phyloP scores from a whole-genome alignment of 306 rosid genomes.

The Begonia peltatifolia region DNA sequence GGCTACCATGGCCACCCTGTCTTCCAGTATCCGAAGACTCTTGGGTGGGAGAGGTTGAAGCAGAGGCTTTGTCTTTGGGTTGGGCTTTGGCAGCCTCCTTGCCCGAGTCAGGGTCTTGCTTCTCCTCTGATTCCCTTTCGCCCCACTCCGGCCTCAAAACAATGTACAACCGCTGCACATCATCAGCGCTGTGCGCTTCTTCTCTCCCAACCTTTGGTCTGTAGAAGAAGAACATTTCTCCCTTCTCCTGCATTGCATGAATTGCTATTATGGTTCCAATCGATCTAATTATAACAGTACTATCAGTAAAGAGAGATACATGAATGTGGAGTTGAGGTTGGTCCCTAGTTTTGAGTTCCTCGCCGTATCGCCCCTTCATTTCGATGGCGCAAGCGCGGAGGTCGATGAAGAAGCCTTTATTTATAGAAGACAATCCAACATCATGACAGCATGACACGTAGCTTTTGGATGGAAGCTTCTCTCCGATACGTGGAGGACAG shows the following conservation, averaged over 20 bases:
- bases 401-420: too few relatives aligned
- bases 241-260: conserved; percentile 28
- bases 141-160: conserved; percentile 33
- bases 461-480: too few relatives aligned
- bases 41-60: too few relatives aligned
- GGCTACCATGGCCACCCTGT: conserved; percentile 26
- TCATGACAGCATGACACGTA: too few relatives aligned
- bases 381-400: too few relatives aligned
- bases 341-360: conserved; percentile 15
- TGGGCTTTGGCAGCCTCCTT: conserved; percentile 18
- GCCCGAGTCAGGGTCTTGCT: conserved; percentile 23
- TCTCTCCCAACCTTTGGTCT: conserved; percentile 36
- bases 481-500: too few relatives aligned
- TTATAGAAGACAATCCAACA: too few relatives aligned
- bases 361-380: conserved; percentile 16
- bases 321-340: conserved; percentile 33
- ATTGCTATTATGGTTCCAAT: too few relatives aligned
- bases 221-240: conserved; percentile 53
- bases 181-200: conserved; percentile 37
- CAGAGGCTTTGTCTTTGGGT: neutral
- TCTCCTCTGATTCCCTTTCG: conserved; percentile 31
- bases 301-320: conserved; percentile 10
- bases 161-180: conserved; percentile 43
- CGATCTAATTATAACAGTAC: too few relatives aligned
- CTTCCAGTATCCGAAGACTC: too few relatives aligned